Evolutionary conservation across 1,139 yeast genomes (phyloP).

Genomic region (Wickerhamomyces sp.): DNA sequence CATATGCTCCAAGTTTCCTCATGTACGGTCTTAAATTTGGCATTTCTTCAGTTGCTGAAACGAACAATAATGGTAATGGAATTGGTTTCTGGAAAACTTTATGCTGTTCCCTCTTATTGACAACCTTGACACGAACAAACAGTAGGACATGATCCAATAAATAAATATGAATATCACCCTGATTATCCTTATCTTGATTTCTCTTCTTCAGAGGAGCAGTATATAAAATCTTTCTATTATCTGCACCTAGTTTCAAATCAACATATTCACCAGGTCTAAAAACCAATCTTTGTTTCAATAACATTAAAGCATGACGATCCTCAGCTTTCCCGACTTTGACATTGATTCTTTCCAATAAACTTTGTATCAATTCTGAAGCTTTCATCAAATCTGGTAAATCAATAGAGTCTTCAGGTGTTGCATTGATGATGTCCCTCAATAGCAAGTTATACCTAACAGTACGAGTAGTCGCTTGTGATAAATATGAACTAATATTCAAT

Average conservation of each 20-base stretch:
- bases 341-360: conserved; percentile 75
- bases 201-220: conserved; percentile 74
- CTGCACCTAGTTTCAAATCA: conserved; percentile 78
- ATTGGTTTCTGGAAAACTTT: conserved; percentile 92
- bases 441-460: conserved; percentile 91
- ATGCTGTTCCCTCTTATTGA: conserved; percentile 86
- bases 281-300: conserved; percentile 69
- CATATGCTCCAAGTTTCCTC: conserved; percentile 32
- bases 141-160: conserved; percentile 83
- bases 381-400: conserved; percentile 68
- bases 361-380: conserved; percentile 74
- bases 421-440: conserved; percentile 76
- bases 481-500: conserved; percentile 86
- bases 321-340: conserved; percentile 92
- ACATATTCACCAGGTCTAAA: conserved; percentile 84
- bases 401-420: conserved; percentile 55
- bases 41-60: conserved; percentile 73
- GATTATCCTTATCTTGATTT: conserved; percentile 71
- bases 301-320: conserved; percentile 85
- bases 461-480: conserved; percentile 93
- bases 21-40: conserved; percentile 51
- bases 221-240: conserved; percentile 69
- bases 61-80: conserved; percentile 76
- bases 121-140: conserved; percentile 80
- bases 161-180: conserved; percentile 71